phyloP scores from a whole-genome alignment of 495 filamentous ascomycete genomes.

The Penicillium dipodomyicola region DNA sequence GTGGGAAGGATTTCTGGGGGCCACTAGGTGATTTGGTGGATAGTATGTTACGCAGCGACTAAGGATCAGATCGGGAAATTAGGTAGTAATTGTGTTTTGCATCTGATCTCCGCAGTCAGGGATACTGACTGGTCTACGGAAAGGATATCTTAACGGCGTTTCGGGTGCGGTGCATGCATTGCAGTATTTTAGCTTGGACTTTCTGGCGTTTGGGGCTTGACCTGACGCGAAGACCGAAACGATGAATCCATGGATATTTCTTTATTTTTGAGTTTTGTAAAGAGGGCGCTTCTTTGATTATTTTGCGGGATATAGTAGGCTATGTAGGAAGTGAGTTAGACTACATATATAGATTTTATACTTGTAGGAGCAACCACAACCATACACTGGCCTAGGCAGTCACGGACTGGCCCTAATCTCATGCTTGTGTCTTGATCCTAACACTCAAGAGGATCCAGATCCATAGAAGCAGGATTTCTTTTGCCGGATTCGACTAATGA shows the following conservation, averaged over 20 bases:
- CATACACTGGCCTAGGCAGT: neutral
- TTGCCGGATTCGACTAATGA: too few species aligned
- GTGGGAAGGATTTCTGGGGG: constrained; percentile 95
- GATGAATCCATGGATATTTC: constrained; percentile 3
- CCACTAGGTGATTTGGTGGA: constrained; percentile 96
- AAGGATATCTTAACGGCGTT: constrained; percentile 29
- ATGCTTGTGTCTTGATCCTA: neutral
- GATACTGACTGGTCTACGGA: constrained; percentile 7
- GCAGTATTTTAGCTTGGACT: constrained; percentile 13
- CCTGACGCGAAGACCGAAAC: constrained; percentile 2
- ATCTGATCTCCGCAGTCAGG: constrained; percentile 7
- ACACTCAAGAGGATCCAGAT: neutral
- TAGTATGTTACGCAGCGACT: constrained; percentile 94
- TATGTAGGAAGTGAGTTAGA: neutral
- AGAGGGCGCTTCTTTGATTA: neutral
- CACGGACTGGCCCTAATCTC: neutral
- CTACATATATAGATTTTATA: too few species aligned
- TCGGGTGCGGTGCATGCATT: constrained; percentile 25
- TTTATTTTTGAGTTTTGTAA: neutral
- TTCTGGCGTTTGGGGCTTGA: constrained; percentile 18
- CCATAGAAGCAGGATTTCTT: constrained; percentile 3
- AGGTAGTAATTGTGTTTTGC: constrained; percentile 6
- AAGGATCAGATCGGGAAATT: constrained; percentile 22
- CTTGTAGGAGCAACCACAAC: too few species aligned
- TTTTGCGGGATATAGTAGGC: neutral